Evolutionary conservation across 345 rosid species (phyloP), one percentile per base, ranked within the genome.

Genomic region (Eucalyptus viminalis): DNA sequence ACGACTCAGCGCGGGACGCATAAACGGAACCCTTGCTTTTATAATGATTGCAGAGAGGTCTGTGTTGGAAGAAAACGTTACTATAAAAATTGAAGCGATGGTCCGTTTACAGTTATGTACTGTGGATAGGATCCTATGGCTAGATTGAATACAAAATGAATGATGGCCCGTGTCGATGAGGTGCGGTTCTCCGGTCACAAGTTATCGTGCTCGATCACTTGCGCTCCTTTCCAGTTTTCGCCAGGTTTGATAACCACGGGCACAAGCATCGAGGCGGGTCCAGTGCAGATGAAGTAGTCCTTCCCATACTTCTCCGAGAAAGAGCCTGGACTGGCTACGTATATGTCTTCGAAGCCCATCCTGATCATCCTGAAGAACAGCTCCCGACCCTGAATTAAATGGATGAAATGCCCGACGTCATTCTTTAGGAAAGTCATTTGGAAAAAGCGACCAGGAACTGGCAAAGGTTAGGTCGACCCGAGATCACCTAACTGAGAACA

Each of bases 141-240:
- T 40, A 40, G 80, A 3, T 2, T 40, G 47, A 76, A 76, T 40
- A 40, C 85, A 76, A 76, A 72, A 76, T 76, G 85, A 76, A 76
- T 40, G 85, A 76, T 40, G 85, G 47, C 13, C 85, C 9, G 14
- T n/a, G 76, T 40, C 25, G 47, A 21, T 40, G 14, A 76, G 85
- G 85, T 40, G 15, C 29, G 5, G 27, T 76, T 40, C 27, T 22
- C 2, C 29, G 0, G 85, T 40, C 4, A 97, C 96, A 97, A 91
- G 90, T 96, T 96, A 90, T 97, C 99, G 87, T 97, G 99, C 91
- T 97, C 98, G 80, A 96, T 96, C 76, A 97, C 95, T 90, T 93
- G 96, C 60, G 99, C 98, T 65, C 99, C 99, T 91, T 92, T 96
- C 98, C 99, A 96, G 4, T 90, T 89, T 88, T 94, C 96, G 29